Evolutionary conservation across 495 filamentous ascomycete species (phyloP).

Genomic region (Evernia prunastri): DNA sequence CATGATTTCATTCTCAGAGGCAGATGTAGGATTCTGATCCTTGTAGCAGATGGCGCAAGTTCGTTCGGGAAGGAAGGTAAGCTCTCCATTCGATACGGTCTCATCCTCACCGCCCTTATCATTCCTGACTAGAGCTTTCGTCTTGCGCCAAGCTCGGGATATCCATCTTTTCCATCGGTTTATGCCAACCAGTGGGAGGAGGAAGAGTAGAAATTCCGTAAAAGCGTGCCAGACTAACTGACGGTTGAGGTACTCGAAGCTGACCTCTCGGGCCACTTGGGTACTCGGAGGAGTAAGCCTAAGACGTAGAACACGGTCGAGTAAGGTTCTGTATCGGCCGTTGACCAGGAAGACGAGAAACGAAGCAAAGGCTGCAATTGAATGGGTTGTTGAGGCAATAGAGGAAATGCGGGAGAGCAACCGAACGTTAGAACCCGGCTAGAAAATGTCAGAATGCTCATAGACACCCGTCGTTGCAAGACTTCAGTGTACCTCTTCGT

Average conservation of each 20-base stretch:
- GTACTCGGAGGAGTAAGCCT: conserved; percentile 75
- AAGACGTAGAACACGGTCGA: conserved; percentile 81
- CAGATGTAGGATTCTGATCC: conserved; percentile 68
- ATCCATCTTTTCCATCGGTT: conserved; percentile 89
- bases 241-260: conserved; percentile 94
- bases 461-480: background rate
- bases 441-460: conserved; percentile 13
- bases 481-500: conserved; percentile 47
- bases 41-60: conserved; percentile 98
- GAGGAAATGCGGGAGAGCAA: conserved; percentile 63
- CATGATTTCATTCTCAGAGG: conserved; percentile 62
- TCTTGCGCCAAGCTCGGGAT: conserved; percentile 70
- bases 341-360: conserved; percentile 88
- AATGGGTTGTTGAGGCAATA: conserved; percentile 62
- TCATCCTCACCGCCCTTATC: conserved; percentile 41
- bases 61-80: conserved; percentile 79
- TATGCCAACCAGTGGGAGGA: conserved; percentile 89
- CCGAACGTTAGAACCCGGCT: conserved; percentile 44
- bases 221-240: conserved; percentile 99
- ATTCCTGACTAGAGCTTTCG: conserved; percentile 54
- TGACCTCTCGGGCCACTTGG: conserved; percentile 81
- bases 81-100: conserved; percentile 50
- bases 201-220: conserved; percentile 93
- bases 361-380: conserved; percentile 69
- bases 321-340: conserved; percentile 81